A percentile compares a stretch with the other conserved stretches of the same genome.
These are phyloP conservation scores for Colletotrichum limetticola DNA, from an alignment of 2,329 filamentous ascomycete species.

Conservation along the genomic window DNA sequence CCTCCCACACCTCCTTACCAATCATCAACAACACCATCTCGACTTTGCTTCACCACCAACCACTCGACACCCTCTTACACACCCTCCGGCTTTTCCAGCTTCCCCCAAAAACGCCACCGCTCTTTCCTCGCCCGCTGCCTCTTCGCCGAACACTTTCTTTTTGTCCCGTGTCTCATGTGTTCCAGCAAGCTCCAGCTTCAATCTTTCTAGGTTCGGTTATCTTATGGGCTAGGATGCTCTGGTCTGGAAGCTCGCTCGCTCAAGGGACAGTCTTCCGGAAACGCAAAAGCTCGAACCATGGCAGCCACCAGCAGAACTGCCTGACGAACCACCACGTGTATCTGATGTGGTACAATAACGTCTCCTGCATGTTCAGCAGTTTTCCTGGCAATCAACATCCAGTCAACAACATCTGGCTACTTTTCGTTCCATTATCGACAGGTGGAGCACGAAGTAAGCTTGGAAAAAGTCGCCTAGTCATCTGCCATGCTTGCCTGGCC, in stretches of 20 bases:
- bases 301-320: background rate
- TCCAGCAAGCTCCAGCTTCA: background rate
- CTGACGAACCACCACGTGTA: background rate
- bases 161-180: background rate
- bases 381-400: background rate
- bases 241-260: background rate
- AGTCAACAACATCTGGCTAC: background rate
- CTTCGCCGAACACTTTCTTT: background rate
- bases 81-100: background rate
- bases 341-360: background rate
- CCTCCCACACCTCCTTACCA: background rate
- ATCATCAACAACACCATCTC: no score
- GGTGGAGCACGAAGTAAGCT: background rate
- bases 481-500: background rate
- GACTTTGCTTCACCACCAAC: background rate
- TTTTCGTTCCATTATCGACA: background rate
- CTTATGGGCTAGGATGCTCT: background rate
- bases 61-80: background rate
- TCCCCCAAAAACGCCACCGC: background rate
- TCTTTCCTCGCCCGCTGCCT: background rate
- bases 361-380: background rate
- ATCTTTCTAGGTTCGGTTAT: background rate
- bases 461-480: background rate
- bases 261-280: background rate
- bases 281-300: background rate